Evolutionary conservation across 106 monocot species (phyloP).

Genomic region (Dioscorea dumetorum): DNA sequence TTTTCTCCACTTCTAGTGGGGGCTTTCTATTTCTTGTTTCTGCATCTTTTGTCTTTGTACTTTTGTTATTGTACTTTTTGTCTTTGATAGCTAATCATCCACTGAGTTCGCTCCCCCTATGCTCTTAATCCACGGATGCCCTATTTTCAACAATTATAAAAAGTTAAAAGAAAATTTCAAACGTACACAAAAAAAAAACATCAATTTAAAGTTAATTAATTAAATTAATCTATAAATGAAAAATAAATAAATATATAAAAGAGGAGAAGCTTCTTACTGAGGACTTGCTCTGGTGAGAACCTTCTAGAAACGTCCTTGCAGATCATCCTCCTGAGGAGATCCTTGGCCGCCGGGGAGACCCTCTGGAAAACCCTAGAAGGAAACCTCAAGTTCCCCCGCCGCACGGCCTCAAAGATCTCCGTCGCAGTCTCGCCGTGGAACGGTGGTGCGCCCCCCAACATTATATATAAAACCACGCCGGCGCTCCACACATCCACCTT

Average conservation of each 20-base stretch:
- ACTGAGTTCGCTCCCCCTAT: neutral
- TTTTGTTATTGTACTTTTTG: no score
- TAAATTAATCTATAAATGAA: neutral
- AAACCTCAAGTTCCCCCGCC: constrained; percentile 24
- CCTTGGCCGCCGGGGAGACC: constrained; percentile 40
- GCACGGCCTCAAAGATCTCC: constrained; percentile 34
- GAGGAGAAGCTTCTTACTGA: constrained; percentile 21
- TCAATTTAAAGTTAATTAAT: neutral
- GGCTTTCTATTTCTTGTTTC: no score
- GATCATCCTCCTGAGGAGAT: constrained; percentile 39
- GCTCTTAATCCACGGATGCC: constrained; percentile 3
- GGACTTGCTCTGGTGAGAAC: constrained; percentile 45
- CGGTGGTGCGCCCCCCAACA: constrained; percentile 35
- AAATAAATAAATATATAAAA: no score
- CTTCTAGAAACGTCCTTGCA: constrained; percentile 33
- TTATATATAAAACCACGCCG: constrained; percentile 67
- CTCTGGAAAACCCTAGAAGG: constrained; percentile 23
- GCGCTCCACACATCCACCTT: constrained; percentile 96
- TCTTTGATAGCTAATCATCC: no score
- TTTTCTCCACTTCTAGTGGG: no score
- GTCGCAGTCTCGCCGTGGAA: constrained; percentile 37
- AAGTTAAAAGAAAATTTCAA: neutral
- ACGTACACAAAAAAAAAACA: neutral
- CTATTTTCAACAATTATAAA: neutral
- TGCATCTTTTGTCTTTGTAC: no score